Conservation (phyloP, 2,329 filamentous ascomycete genomes). For the Conoideocrella luteorostrata region DNA sequence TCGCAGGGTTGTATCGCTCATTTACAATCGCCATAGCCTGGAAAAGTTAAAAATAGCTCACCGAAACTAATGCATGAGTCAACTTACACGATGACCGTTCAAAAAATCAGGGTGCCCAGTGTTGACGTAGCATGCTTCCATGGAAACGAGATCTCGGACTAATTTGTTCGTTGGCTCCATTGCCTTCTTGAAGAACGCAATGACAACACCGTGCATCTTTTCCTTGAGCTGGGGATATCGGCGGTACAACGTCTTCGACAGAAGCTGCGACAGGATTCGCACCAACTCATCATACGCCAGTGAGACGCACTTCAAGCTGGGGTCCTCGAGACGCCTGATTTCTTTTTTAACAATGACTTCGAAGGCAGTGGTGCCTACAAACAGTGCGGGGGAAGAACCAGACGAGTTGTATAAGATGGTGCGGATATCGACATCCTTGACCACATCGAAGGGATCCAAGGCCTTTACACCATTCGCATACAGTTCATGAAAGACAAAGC, state of each 20-base stretch:
- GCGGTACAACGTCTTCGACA: slow-evolving; percentile 83
- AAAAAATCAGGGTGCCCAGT: slow-evolving; percentile 97
- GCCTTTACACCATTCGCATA: slow-evolving; percentile 98
- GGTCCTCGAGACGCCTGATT: slow-evolving; percentile 93
- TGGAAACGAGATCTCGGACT: slow-evolving; percentile 82
- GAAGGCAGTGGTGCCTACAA: slow-evolving; percentile 96
- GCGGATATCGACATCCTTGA: slow-evolving; percentile 96
- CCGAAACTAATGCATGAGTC: neutral
- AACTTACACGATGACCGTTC: slow-evolving; percentile 76
- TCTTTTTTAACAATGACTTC: slow-evolving; percentile 98
- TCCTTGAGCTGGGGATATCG: slow-evolving; percentile 94
- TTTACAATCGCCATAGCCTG: slow-evolving; percentile 96
- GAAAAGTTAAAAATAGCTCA: neutral
- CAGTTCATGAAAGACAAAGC: slow-evolving; percentile 97
- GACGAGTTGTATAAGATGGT: slow-evolving; percentile 98
- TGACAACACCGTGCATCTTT: slow-evolving; percentile 90
- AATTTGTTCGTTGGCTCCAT: slow-evolving; percentile 99
- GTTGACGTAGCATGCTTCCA: slow-evolving; percentile 98
- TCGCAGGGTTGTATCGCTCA: slow-evolving; percentile 73
- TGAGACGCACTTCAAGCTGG: slow-evolving; percentile 93
- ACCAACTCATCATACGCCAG: slow-evolving; percentile 97
- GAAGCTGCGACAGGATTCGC: slow-evolving; percentile 83
- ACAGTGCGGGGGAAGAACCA: slow-evolving; percentile 92
- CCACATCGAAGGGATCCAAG: slow-evolving; percentile 92
- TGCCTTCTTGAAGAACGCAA: slow-evolving; percentile 93